Evolutionary conservation across 768 basidiomycete species (phyloP).

Genomic region (Lyophyllum semitale): DNA sequence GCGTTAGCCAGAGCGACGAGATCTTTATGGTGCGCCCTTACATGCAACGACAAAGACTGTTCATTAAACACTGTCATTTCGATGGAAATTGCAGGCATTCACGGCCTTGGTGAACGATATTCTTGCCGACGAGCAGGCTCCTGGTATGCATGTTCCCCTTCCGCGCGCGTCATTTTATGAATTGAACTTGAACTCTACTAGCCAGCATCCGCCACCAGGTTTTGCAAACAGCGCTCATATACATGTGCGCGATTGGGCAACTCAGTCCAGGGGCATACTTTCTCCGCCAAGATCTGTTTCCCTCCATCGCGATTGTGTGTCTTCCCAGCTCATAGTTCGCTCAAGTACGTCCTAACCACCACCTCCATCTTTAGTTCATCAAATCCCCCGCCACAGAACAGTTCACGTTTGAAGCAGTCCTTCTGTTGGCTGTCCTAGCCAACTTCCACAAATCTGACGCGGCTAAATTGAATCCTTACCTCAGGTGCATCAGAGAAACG

Average conservation of each 20-base stretch:
- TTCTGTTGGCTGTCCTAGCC: constrained; percentile 63
- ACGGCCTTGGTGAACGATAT: constrained; percentile 47
- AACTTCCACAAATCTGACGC: constrained; percentile 77
- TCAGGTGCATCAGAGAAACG: constrained; percentile 50
- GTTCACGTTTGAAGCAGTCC: constrained; percentile 59
- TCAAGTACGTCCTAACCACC: neutral
- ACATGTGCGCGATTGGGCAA: constrained; percentile 59
- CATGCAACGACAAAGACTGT: neutral
- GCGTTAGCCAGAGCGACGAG: constrained; percentile 55
- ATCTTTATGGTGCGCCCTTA: constrained; percentile 49
- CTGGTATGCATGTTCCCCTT: constrained; percentile 36
- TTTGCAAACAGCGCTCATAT: constrained; percentile 59
- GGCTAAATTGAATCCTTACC: constrained; percentile 67
- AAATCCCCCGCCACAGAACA: constrained; percentile 54
- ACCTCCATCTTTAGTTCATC: constrained; percentile 43
- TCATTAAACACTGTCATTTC: neutral
- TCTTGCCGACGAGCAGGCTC: constrained; percentile 44
- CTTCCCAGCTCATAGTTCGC: neutral
- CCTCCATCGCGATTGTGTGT: constrained; percentile 48
- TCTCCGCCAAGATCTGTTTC: constrained; percentile 61
- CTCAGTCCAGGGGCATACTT: constrained; percentile 76
- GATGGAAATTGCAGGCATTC: constrained; percentile 40
- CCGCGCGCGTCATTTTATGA: neutral
- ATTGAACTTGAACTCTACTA: constrained; percentile 23
- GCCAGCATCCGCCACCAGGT: constrained; percentile 51